Conservation (phyloP, 108 stramenopile genomes). For the Cyclotella sp. region DNA sequence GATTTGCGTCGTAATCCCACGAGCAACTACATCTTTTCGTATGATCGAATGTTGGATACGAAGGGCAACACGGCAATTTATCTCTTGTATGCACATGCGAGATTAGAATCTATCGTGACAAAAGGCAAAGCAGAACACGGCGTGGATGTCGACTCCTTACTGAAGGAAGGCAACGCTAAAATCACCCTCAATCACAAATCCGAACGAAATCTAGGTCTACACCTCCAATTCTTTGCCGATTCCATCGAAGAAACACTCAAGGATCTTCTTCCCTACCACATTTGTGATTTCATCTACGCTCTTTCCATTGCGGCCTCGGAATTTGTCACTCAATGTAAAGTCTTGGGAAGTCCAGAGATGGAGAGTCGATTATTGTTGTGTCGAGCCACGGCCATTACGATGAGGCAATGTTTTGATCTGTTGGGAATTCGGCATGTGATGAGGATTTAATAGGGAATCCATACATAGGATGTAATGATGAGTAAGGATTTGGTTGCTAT, state of each 20-base stretch:
- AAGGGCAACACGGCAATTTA: slow-evolving; percentile 99
- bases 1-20: slow-evolving; percentile 97
- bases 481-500: not conserved
- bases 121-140: slow-evolving; percentile 87
- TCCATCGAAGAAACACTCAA: slow-evolving; percentile 78
- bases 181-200: slow-evolving; percentile 79
- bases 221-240: slow-evolving; percentile 87
- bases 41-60: slow-evolving; percentile 98
- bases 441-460: slow-evolving; percentile 64
- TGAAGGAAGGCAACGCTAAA: slow-evolving; percentile 53
- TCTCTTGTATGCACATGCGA: slow-evolving; percentile 97
- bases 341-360: slow-evolving; percentile 90
- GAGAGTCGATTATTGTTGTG: slow-evolving; percentile 94
- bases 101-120: slow-evolving; percentile 92
- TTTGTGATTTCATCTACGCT: slow-evolving; percentile 96
- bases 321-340: slow-evolving; percentile 96
- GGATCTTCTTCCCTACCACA: slow-evolving; percentile 93
- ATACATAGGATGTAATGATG: not conserved
- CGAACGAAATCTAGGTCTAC: slow-evolving; percentile 93
- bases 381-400: slow-evolving; percentile 86
- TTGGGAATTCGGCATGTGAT: slow-evolving; percentile 85
- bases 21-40: slow-evolving; percentile 98
- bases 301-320: slow-evolving; percentile 90
- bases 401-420: slow-evolving; percentile 92
- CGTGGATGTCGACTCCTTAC: slow-evolving; percentile 80